Evolutionary conservation across 371 early-diverging fungal species (phyloP), one percentile per base, ranked within the genome.

Genomic region (Blakeslea trispora): DNA sequence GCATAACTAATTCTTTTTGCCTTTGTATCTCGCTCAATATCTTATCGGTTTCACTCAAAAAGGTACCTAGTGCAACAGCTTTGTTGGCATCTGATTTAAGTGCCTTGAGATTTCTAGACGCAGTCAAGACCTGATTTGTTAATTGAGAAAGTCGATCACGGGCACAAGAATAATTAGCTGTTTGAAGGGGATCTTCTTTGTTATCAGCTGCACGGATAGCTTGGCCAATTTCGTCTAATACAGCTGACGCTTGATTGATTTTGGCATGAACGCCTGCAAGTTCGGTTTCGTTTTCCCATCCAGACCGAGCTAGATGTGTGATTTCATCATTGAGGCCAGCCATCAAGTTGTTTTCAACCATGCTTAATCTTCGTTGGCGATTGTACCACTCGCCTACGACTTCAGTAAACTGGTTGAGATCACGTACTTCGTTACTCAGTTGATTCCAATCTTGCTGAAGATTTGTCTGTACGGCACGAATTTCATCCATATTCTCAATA

Each of bases 151-250:
- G 68, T 37, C 77, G 55, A 35, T 77, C 77, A 0, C 69, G 61
- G 15, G 74, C 74, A 57, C 77, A 74, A 0, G 77, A 66, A 23
- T 77, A 73, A 32, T 77, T 77, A 32, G 77, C 77, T 0, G 66
- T 77, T 23, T 76, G 68, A 10, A 76, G 44, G 7, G 77, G 69
- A 49, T 76, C 77, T 18, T 71, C 67, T n/a, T 58, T 57, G 23
- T 48, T 56, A 10, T 63, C 56, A 10, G 54, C 63, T 10, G 56
- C 23, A 28, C 47, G 42, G 37, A 76, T 71, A 14, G 58, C 66
- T 19, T 45, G 37, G 1, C 60, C 67, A 11, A 54, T 64, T 17
- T 58, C 61, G 10, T 65, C 57, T 18, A 77, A 50, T 10, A 64
- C 47, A 5, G 37, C 23, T 0, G 57, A 34, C 13, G 73, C 71